Evolutionary conservation across 2,329 filamentous ascomycete genomes (phyloP).

Genomic region (Macrophomina pseudophaseolina): DNA sequence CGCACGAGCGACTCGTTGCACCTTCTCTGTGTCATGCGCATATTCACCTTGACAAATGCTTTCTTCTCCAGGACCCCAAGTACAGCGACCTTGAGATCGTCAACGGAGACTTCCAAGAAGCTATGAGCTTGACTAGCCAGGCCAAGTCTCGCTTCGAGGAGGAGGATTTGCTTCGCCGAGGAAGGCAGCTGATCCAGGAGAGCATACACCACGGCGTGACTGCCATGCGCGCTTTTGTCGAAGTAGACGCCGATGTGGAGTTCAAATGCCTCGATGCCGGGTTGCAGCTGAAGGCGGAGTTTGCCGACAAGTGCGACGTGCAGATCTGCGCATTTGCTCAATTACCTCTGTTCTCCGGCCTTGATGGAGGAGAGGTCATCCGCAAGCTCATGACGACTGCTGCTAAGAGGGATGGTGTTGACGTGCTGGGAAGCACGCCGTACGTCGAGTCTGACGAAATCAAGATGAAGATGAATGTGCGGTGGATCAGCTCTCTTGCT

Average conservation of each 20-base stretch:
- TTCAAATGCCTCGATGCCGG: constrained; percentile 64
- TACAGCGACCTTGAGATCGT: constrained; percentile 66
- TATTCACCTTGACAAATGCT: constrained; percentile 73
- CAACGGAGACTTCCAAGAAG: constrained; percentile 69
- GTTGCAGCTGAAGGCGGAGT: constrained; percentile 61
- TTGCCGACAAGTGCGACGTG: constrained; percentile 59
- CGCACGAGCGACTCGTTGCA: constrained; percentile 49
- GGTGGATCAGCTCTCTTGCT: constrained; percentile 65
- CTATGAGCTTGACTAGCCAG: constrained; percentile 61
- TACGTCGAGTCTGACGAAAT: constrained; percentile 66
- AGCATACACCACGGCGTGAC: constrained; percentile 70
- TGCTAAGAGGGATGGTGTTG: constrained; percentile 51
- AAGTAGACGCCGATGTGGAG: constrained; percentile 68
- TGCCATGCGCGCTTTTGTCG: constrained; percentile 72
- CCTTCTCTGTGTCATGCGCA: constrained; percentile 73
- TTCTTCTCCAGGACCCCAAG: constrained; percentile 62
- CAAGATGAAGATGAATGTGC: constrained; percentile 62
- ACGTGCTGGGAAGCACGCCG: constrained; percentile 69
- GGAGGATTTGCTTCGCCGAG: constrained; percentile 67
- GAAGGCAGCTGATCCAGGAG: constrained; percentile 68
- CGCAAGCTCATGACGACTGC: constrained; percentile 56
- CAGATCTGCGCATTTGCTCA: constrained; percentile 76
- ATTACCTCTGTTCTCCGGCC: constrained; percentile 67
- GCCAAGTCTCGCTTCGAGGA: constrained; percentile 69
- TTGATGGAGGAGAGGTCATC: constrained; percentile 57